Base-by-base conservation (phyloP, 306 rosid genomes). In the Phaseolus lunatus region DNA sequence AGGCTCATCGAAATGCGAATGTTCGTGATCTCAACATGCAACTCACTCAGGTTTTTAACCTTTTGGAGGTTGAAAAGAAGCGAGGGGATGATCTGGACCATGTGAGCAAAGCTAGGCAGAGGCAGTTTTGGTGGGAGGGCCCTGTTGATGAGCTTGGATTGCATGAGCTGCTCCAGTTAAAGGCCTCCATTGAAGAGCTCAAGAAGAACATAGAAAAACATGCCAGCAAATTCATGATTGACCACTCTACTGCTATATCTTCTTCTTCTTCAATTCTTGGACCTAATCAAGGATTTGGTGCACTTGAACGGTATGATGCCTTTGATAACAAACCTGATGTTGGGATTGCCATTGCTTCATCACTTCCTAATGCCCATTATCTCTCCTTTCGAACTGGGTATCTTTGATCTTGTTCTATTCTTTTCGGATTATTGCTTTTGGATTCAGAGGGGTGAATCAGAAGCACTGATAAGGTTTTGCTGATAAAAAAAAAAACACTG, bases 61-160 rank as follows among this genome's bases (percentile, higher is more conserved):
- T 85, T 37, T 18, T 90, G 71, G 95, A 88, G 75, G 54, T 75
- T 2, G 95, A 92, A 53, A 90, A 79, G 83, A 89, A 84, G 68
- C 52, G 54, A 2, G 93, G 89, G 16, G 88, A 84, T 62, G 85
- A 76, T 44, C 71, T 92, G 0, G 91, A 88, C 5, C 74, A 84
- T 6, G 70, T 73, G 80, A 76, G 84, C 26, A 85, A 76, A 49
- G 77, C 77, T 0, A 81, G 84, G 50, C 81, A 78, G 45, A 81
- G 62, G 5, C 85, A 85, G 13, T 75, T 79, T 53, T 91, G 95
- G 95, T 87, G 92, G 95, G 91, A 92, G 62, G 63, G 37, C 3
- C 84, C 88, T 5, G 24, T 87, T 56, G 87, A 84, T 39, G 87
- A 90, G 3, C 83, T 87, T 59, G 86, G 86, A 2, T 27, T 85